Evolutionary conservation across 2,329 filamentous ascomycete genomes (phyloP).

Genomic region (Pseudogymnoascus verrucosus): DNA sequence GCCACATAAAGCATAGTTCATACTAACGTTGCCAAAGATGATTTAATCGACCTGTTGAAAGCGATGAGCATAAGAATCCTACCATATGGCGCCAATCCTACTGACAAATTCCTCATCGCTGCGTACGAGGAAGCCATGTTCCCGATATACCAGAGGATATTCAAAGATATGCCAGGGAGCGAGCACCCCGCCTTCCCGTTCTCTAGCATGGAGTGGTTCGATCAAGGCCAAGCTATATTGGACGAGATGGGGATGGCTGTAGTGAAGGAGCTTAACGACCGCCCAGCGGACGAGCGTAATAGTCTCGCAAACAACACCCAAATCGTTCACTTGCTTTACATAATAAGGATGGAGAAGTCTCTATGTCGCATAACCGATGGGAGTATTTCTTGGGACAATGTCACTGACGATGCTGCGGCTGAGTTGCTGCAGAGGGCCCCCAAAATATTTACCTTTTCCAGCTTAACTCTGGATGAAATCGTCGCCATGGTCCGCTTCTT

Average conservation of each 20-base stretch:
- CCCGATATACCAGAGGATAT: slow-evolving; percentile 17
- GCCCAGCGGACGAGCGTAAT: slow-evolving; percentile 1
- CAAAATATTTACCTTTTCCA: neutral
- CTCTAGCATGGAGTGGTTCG: neutral
- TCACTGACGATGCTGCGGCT: neutral
- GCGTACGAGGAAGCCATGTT: slow-evolving; percentile 29
- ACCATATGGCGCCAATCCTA: neutral
- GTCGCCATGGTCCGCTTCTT: neutral
- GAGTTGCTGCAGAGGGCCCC: neutral
- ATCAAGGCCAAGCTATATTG: slow-evolving; percentile 26
- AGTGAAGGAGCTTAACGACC: slow-evolving; percentile 13
- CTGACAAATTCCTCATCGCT: slow-evolving; percentile 14
- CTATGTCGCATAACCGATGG: neutral
- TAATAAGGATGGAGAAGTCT: neutral
- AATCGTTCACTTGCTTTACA: neutral
- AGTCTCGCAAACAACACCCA: neutral
- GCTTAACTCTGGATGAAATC: neutral
- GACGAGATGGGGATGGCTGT: slow-evolving; percentile 32
- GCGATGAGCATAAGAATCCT: slow-evolving; percentile 5
- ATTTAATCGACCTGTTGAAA: slow-evolving; percentile 12
- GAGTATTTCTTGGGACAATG: neutral
- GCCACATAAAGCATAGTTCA: neutral
- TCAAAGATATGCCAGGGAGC: neutral
- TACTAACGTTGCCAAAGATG: slow-evolving; percentile 23
- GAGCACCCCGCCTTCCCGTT: neutral